Evolutionary conservation across 2,329 filamentous ascomycete genomes (phyloP), one percentile per base, ranked within the genome.

Genomic region (Aureobasidium sp.): DNA sequence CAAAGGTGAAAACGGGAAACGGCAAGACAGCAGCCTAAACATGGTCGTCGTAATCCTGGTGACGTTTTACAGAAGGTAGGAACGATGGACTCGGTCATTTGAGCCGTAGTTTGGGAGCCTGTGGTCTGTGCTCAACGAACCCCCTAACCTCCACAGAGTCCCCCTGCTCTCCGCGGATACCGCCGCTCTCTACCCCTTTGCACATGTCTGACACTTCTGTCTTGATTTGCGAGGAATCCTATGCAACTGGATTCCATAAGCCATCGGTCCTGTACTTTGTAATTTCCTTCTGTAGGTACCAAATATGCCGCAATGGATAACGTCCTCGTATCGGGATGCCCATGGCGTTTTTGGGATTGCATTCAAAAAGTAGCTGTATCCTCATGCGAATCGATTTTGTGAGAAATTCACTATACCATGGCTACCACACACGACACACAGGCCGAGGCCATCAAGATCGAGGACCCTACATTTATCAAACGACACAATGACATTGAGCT

Each of bases 211-310:
- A n/a, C 48, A 31, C 11, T 6, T 23, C 51, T 29, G n/a, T 27
- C 50, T 36, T 53, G 23, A 55, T 42, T 38, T 55, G 36, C 16
- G 51, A 55, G 51, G 51, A 18, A 55, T 55, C 13, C n/a, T 27
- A 15, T 1, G 10, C 23, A 40, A 23, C 23, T 40, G 23, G 27
- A 40, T 55, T 55, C 36, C 36, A 40, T 36, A 27, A 55, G 15
- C 51, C 51, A 40, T 25, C 23, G 31, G n/a, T 18, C 7, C 18
- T 54, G 51, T 40, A 29, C 23, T 23, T 55, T 36, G 51, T 55
- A 58, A 18, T 45, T 40, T 58, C 40, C 54, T 40, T 58, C 33
- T 58, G 40, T 58, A 58, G 40, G 54, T 43, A 25, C 54, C 29
- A 36, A 31, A 58, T 31, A 45, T 58, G 54, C 8, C 40, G 40